Base-by-base conservation (phyloP, 192 early-diverging fungal genomes). In the Pilobolus umbonatus region DNA sequence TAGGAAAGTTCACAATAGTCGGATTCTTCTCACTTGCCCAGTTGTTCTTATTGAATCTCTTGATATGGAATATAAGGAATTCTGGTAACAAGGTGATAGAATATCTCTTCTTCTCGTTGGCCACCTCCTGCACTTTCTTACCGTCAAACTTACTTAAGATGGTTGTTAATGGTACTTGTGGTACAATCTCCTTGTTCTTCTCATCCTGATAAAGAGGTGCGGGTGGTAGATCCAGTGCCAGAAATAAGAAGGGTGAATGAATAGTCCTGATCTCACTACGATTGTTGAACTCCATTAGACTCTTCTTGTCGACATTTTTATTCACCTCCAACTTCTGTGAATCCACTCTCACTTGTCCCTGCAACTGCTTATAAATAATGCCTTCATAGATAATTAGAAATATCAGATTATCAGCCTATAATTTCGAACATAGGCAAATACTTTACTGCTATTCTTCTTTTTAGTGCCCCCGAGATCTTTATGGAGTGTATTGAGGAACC, bases 1-100 rank as follows among this genome's bases (percentile, higher is more conserved):
- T 87, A 1, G 94, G 89, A 54, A 92, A 98, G 56, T 93, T 96
- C 4, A 98, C 93, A 60, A 98, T 95, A 0, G 96, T 98, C 0
- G 91, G 91, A 65, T 98, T 98, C 73, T 96, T 96, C 65, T 98
- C 96, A 19, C 70, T 65, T 1, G 80, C 71, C 72, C 88, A 91
- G 44, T 83, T 88, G 69, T 88, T 90, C 58, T 91, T 94, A 0
- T 84, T 82, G 54, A 98, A 93, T 10, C 96, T 79, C 63, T 92
- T 93, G 49, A 97, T 85, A 64, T 93, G 88, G 53, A 96, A 88
- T 24, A 98, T 88, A 17, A 98, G 72, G 64, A 88, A 98, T 24
- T 75, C 75, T 7, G 96, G 96, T 9, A 97, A 74, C 4, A 72
- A 72, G 7, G 75, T 83, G 38, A 97, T 78, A 30, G 83, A 82